These are phyloP conservation scores for Salvia splendens DNA, from an alignment of 257 asterid genomes.

Conservation along the genomic window DNA sequence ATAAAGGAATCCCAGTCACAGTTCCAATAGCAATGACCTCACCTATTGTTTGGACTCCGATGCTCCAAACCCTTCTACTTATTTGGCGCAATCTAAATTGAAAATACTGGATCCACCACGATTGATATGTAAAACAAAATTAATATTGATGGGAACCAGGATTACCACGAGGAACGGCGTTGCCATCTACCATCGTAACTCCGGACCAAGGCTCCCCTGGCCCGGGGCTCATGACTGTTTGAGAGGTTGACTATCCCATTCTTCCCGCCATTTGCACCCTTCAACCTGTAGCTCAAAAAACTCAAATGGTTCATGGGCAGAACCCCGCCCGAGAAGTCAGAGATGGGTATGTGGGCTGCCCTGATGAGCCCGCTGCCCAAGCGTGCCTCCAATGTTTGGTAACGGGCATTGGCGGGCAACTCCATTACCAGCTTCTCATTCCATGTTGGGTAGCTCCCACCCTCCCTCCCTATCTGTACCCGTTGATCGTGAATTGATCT, in stretches of 20 bases:
- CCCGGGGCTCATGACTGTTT: constrained; percentile 31
- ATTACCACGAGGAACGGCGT: too few species aligned
- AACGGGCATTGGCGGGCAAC: constrained; percentile 54
- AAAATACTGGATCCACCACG: too few species aligned
- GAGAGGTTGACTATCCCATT: constrained; percentile 81
- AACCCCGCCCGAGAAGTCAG: constrained; percentile 68
- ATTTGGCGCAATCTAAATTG: too few species aligned
- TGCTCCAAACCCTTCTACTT: too few species aligned
- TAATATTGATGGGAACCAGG: too few species aligned
- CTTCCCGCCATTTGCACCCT: constrained; percentile 51
- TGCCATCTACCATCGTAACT: constrained; percentile 27
- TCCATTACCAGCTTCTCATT: constrained; percentile 57
- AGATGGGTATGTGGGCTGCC: constrained; percentile 52
- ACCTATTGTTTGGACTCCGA: too few species aligned
- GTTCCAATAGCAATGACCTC: too few species aligned
- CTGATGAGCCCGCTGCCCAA: constrained; percentile 50
- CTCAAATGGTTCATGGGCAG: constrained; percentile 64
- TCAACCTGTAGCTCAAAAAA: constrained; percentile 76
- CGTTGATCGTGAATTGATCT: constrained; percentile 41
- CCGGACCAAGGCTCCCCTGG: constrained; percentile 46
- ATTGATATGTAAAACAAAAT: too few species aligned
- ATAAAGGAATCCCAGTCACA: too few species aligned
- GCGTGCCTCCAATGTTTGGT: constrained; percentile 50
- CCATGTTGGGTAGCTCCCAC: constrained; percentile 70
- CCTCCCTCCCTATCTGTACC: constrained; percentile 52